Conservation (phyloP, 768 basidiomycete genomes). For the Tylopilus rubrobrunneus region DNA sequence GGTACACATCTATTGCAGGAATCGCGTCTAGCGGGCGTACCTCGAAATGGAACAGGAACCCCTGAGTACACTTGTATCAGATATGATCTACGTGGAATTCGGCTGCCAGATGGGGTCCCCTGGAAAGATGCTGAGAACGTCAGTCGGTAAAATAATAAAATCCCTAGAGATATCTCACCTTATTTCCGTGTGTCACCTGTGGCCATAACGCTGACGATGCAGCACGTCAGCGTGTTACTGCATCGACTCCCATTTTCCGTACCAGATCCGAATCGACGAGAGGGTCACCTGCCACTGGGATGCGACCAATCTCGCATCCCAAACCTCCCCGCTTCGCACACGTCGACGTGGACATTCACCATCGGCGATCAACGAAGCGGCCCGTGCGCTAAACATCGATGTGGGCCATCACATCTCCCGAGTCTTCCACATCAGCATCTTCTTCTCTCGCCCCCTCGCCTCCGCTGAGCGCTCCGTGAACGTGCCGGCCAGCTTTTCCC, state of each 20-base stretch:
- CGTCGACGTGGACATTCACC: not conserved
- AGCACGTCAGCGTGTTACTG: not conserved
- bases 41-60: too few species aligned
- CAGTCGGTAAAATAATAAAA: not conserved
- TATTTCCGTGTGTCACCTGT: not conserved
- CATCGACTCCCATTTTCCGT: not conserved
- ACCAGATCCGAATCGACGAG: not conserved
- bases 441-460: conserved; percentile 2
- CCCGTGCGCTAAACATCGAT: not conserved
- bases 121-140: not conserved
- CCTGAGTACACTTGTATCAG: too few species aligned
- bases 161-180: not conserved
- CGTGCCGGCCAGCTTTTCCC: conserved; percentile 27
- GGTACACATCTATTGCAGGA: too few species aligned
- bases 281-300: not conserved
- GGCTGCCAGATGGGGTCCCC: too few species aligned
- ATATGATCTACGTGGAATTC: not conserved
- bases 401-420: not conserved
- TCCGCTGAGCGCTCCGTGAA: not conserved
- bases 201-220: not conserved
- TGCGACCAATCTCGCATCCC: not conserved
- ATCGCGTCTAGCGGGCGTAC: too few species aligned
- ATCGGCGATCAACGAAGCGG: not conserved
- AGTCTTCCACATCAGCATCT: conserved; percentile 3
- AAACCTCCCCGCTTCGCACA: not conserved